These are phyloP conservation scores for Polygonum maritimum DNA, from an alignment of 148 eudicot species.

Conservation along the genomic window DNA sequence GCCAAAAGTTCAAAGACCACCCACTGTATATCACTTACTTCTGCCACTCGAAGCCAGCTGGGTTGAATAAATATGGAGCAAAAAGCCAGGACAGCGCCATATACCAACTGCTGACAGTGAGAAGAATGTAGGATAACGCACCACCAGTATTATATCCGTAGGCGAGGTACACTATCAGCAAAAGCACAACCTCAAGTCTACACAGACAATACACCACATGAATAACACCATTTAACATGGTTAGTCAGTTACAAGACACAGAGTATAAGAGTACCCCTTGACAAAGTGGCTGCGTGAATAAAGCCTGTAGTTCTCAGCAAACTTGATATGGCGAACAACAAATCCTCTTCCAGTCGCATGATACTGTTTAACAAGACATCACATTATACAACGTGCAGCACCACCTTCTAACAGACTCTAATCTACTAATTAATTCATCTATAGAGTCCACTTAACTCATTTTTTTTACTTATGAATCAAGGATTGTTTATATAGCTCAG, in stretches of 20 bases:
- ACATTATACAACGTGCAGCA: neutral
- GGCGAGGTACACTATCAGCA: slow-evolving; percentile 73
- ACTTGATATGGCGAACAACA: slow-evolving; percentile 92
- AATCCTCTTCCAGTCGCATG: slow-evolving; percentile 98
- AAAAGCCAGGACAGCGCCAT: slow-evolving; percentile 94
- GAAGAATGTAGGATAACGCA: slow-evolving; percentile 68
- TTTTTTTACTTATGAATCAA: too few relatives aligned
- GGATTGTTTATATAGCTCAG: too few relatives aligned
- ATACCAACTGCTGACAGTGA: slow-evolving; percentile 91
- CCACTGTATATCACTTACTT: slow-evolving; percentile 45
- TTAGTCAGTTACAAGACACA: neutral
- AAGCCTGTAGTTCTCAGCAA: slow-evolving; percentile 95
- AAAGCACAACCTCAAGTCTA: slow-evolving; percentile 85
- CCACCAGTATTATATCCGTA: slow-evolving; percentile 69
- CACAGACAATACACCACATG: slow-evolving; percentile 13
- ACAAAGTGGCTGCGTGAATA: slow-evolving; percentile 98
- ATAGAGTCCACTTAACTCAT: too few relatives aligned
- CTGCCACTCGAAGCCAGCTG: slow-evolving; percentile 99
- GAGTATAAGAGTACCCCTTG: slow-evolving; percentile 50
- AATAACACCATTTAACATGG: neutral
- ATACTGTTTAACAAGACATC: slow-evolving; percentile 46
- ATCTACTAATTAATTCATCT: too few relatives aligned
- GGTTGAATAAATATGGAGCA: slow-evolving; percentile 97
- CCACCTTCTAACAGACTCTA: neutral
- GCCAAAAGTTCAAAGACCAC: neutral